phyloP scores from a whole-genome alignment of 192 early-diverging fungal species.

The Coemansia sp. region DNA sequence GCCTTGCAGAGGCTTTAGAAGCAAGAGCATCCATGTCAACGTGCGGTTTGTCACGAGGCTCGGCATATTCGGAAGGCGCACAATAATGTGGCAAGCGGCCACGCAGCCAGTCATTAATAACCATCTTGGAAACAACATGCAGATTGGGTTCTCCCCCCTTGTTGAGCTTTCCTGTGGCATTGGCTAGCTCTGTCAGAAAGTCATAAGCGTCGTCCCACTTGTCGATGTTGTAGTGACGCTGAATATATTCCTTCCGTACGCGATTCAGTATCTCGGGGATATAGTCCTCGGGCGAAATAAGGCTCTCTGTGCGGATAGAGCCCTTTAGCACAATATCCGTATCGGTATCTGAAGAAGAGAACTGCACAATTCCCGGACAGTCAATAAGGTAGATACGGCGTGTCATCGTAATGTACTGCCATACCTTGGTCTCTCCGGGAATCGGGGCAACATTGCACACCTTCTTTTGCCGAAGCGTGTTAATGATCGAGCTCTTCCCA shows the following conservation, averaged over 20 bases:
- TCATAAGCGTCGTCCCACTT: slow-evolving; percentile 87
- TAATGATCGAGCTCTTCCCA: slow-evolving; percentile 98
- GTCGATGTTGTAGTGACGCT: slow-evolving; percentile 87
- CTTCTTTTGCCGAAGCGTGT: slow-evolving; percentile 93
- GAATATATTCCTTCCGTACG: slow-evolving; percentile 87
- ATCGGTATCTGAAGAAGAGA: slow-evolving; percentile 82
- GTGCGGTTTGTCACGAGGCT: slow-evolving; percentile 19
- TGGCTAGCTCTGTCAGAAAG: slow-evolving; percentile 87
- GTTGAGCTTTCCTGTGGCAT: slow-evolving; percentile 84
- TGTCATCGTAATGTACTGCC: slow-evolving; percentile 99
- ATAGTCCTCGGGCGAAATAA: slow-evolving; percentile 86
- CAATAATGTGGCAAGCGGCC: slow-evolving; percentile 96
- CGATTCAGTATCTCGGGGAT: slow-evolving; percentile 80
- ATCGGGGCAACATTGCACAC: slow-evolving; percentile 98
- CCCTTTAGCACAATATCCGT: slow-evolving; percentile 97
- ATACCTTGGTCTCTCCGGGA: slow-evolving; percentile 97
- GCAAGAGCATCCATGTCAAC: slow-evolving; percentile 10
- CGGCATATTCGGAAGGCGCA: slow-evolving; percentile 66
- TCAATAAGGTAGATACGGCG: slow-evolving; percentile 98
- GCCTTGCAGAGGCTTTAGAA: background rate
- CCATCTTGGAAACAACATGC: slow-evolving; percentile 89
- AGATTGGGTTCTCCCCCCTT: slow-evolving; percentile 98
- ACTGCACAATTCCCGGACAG: slow-evolving; percentile 97
- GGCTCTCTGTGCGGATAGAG: slow-evolving; percentile 91
- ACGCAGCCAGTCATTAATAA: slow-evolving; percentile 97